Evolutionary conservation across 805 yeast genomes (phyloP), one percentile per base, ranked within the genome.

Genomic region (Candida stauntonica): DNA sequence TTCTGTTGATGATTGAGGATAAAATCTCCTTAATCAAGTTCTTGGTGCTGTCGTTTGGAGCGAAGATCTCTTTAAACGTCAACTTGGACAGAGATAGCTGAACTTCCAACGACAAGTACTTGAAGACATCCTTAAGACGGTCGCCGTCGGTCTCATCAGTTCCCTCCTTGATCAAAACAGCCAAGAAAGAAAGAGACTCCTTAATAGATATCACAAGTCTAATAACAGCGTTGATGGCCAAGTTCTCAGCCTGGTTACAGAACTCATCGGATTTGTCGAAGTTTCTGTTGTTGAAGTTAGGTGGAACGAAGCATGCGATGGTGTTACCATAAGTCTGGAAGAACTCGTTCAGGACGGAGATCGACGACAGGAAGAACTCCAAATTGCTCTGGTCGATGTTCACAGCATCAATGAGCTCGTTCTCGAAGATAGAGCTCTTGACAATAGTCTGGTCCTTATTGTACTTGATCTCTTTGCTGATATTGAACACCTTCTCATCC

Each of bases 151-250:
- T n/a, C 19, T 43, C 46, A 26, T 46, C 50, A 35, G 62, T 76
- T 63, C 62, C 73, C 55, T 88, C 96, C 50, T 87, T 94, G 45
- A 81, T 70, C 41, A 93, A 66, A 7, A 91, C 84, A 62, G 83
- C 75, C 46, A 93, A 66, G 57, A 93, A 93, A 2, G 97, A 87
- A 23, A 91, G 67, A 0, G 95, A 95, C 62, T 93, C 98, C 50
- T 86, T 86, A 61, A 87, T 78, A 6, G 86, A 79, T 38, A 75
- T 77, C 39, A 89, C 72, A 8, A 89, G 73, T 52, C 84, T 80
- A 31, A 86, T 68, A 27, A 93, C 64, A 0, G 96, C 79, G 19
- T 80, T 79, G 47, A 91, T 75, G 6, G 95, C 96, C 52, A 87
- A 79, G 52, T 86, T 88, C 58, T 93, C 99, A 1, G 96, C 95